These are phyloP conservation scores for Albugo candida DNA, from an alignment of 352 stramenopile genomes.

Conservation along the genomic window DNA sequence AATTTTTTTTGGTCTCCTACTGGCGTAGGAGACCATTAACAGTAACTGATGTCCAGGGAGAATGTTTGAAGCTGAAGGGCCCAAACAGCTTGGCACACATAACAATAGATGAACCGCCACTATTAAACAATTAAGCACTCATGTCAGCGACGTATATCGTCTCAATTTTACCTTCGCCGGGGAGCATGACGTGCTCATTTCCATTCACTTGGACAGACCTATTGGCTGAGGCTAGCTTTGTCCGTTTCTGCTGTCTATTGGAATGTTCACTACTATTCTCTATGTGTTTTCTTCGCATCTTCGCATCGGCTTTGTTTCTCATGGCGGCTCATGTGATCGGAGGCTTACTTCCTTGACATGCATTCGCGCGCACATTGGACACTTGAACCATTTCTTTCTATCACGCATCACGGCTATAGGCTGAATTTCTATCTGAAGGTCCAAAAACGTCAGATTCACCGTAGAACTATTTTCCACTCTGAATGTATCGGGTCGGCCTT, in stretches of 20 bases:
- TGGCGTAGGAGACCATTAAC: too few species aligned
- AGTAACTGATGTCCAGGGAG: too few species aligned
- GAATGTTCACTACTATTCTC: slow-evolving; percentile 60
- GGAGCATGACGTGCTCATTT: slow-evolving; percentile 71
- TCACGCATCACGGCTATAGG: slow-evolving; percentile 58
- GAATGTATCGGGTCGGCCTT: slow-evolving; percentile 5
- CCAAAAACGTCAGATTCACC: slow-evolving; percentile 33
- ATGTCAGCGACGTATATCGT: too few species aligned
- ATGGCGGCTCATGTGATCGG: slow-evolving; percentile 67
- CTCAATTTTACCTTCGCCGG: slow-evolving; percentile 34
- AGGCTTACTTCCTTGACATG: slow-evolving; percentile 60
- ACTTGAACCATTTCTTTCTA: slow-evolving; percentile 76
- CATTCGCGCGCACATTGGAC: slow-evolving; percentile 49
- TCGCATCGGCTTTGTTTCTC: slow-evolving; percentile 73
- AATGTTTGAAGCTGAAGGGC: too few species aligned
- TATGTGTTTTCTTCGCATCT: slow-evolving; percentile 75
- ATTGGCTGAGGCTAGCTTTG: slow-evolving; percentile 63
- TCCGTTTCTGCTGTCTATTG: slow-evolving; percentile 56
- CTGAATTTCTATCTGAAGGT: slow-evolving; percentile 34
- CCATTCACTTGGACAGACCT: slow-evolving; percentile 76
- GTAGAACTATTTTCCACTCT: slow-evolving; percentile 16
- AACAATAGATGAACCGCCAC: too few species aligned
- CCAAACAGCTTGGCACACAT: too few species aligned
- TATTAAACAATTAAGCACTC: too few species aligned
- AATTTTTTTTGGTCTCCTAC: too few species aligned